Base-by-base conservation (phyloP, 2,329 filamentous ascomycete genomes). In the Chrysoporthe deuterocubensis region DNA sequence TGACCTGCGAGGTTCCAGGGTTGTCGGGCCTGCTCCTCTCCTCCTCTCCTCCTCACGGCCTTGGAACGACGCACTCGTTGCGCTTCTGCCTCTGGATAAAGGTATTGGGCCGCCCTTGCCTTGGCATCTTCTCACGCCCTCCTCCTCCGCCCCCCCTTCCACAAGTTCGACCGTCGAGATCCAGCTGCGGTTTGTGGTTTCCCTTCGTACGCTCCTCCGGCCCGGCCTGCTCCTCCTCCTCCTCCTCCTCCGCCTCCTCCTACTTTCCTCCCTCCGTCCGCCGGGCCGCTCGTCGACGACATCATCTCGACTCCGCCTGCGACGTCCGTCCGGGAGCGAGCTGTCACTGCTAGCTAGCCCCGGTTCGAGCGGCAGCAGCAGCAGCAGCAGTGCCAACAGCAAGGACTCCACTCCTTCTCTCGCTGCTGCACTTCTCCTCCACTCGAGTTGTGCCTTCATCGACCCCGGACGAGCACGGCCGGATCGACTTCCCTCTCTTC, bases 91-190 rank as follows among this genome's bases (percentile, higher is more conserved):
- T 54, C 50, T 54, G 4, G 61, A 18, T 57, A 65, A 26, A 68
- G 34, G 46, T 62, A 58, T 57, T 54, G 64, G 57, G 67, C 62
- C 60, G 64, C 67, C 67, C 67, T 69, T 62, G 60, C 59, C 67
- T 61, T 63, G 60, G 3, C 9, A 43, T 50, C 44, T 34, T 40
- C 14, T 42, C 44, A 32, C 26, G 32, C 13, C 48, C 43, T 21
- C 14, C 64, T 65, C 40, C 26, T 26, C 18, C 32, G 14, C 57
- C n/a, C 44, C 34, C 40, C 61, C 67, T 34, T 46, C 54, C 50
- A 54, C 65, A 44, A 67, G 37, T 59, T 58, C 59, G 57, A 67
- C 67, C 67, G 67, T 69, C 64, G 67, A 69, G 67, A 61, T 46
- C 58, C 50, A 62, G 42, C 65, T 65, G 61, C 67, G 67, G 65